phyloP scores from a whole-genome alignment of 768 basidiomycete species.

The Lanmaoa rubissima region DNA sequence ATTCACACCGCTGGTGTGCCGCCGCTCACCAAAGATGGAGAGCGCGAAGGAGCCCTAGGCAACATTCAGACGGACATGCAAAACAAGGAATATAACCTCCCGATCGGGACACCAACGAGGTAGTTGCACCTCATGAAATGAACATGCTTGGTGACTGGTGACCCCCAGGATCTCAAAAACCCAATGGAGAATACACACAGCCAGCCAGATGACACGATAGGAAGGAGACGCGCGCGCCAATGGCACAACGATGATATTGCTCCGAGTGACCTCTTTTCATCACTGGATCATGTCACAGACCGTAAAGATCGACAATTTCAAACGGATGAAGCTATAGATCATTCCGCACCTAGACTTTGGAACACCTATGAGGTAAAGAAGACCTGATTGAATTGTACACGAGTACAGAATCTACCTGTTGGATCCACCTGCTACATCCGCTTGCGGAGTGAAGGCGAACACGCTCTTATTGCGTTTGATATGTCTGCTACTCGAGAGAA shows the following conservation, averaged over 20 bases:
- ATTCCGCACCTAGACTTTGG: conserved; percentile 5
- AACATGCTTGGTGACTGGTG: conserved; percentile 8
- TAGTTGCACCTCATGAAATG: conserved; percentile 16
- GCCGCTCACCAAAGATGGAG: neutral
- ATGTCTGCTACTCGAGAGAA: conserved; percentile 6
- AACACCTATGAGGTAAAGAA: neutral
- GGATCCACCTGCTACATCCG: conserved; percentile 13
- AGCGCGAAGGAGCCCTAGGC: neutral
- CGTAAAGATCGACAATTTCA: conserved; percentile 21
- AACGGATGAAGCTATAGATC: conserved; percentile 10
- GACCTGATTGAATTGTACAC: conserved; percentile 1
- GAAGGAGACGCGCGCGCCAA: neutral
- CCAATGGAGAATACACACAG: conserved; percentile 27
- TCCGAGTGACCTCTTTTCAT: conserved; percentile 2
- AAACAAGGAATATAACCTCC: neutral
- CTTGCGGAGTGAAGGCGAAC: conserved; percentile 16
- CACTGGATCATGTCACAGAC: conserved; percentile 7
- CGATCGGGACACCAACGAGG: conserved; percentile 7
- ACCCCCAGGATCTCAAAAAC: conserved; percentile 12
- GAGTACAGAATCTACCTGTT: conserved; percentile 2
- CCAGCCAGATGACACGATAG: conserved; percentile 24
- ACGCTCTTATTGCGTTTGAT: conserved; percentile 17
- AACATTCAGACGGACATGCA: conserved; percentile 1
- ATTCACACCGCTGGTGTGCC: neutral
- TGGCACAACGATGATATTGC: conserved; percentile 3